Base-by-base conservation (phyloP, 345 rosid species). In the Moringa oleifera region DNA sequence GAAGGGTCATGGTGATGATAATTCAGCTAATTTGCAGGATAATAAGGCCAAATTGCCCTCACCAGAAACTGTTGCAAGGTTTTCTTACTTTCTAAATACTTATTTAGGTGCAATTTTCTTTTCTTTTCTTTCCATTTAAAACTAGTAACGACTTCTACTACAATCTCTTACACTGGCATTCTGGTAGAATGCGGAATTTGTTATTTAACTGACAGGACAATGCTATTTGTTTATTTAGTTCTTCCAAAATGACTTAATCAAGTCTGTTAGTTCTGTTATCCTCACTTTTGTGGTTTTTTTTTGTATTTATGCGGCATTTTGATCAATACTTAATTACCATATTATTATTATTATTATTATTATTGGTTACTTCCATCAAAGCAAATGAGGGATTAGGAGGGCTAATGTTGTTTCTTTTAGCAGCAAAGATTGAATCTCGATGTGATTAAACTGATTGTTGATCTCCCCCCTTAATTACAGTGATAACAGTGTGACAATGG, bases 21-120 rank as follows among this genome's bases (percentile, higher is more conserved):
- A 25, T 50, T 61, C 57, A 15, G 33, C 59, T 41, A 59, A 58
- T 64, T 60, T 73, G 22, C 72, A 57, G 58, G 82, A 78, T 41
- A 68, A 56, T 46, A 62, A 55, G 59, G 54, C 47, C 62, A 77
- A 72, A 55, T 66, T 67, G 63, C 73, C 81, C 22, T 63, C 76
- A 22, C 18, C 79, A 6, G 90, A 88, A 51, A 68, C 81, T 33
- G 54, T 72, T 41, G 53, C 78, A 60, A 77, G 96, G 96, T 86
- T 72, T 46, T 68, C 4, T 57, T 25, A 41, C 47, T 5, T 9
- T 41, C 13, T 7, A 41, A 15, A 4, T 41, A 1, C 47, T 41
- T 4, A 16, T 41, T 41, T 41, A 41, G 13, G 17, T 41, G 47
- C 16, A 5, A 7, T 2, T 33, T 33, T 33, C 37, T 33, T 33